These are phyloP conservation scores for Pythium sp. DNA, from an alignment of 352 stramenopile species.

Conservation along the genomic window DNA sequence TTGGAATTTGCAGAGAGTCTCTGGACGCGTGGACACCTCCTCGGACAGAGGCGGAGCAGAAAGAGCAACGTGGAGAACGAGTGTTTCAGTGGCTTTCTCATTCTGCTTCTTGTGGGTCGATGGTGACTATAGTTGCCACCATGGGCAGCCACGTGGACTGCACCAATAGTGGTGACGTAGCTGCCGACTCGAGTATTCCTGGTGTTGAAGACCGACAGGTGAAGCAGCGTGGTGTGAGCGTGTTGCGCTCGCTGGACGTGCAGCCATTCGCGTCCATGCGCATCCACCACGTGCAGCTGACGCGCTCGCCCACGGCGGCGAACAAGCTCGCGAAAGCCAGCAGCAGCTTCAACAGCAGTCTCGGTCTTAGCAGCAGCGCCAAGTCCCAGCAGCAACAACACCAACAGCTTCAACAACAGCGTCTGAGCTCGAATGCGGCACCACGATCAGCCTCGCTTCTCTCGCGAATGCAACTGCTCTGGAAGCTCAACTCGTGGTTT, in stretches of 20 bases:
- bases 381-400: neutral
- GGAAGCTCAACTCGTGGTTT: conserved; percentile 34
- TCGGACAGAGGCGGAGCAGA: neutral
- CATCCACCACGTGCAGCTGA: conserved; percentile 34
- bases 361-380: neutral
- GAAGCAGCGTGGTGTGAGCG: neutral
- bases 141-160: conserved; percentile 1
- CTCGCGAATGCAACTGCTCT: conserved; percentile 24
- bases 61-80: neutral
- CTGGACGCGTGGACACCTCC: neutral
- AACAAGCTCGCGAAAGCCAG: neutral
- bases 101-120: neutral
- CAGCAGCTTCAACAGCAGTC: neutral
- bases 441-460: conserved; percentile 8
- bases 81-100: neutral
- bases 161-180: neutral
- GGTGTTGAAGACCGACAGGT: neutral
- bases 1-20: conserved; percentile 1
- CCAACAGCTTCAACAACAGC: neutral
- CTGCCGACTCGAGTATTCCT: neutral
- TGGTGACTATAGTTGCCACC: neutral
- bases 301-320: neutral
- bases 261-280: conserved; percentile 37
- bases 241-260: conserved; percentile 49
- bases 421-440: neutral